Conservation (phyloP, 768 basidiomycete species). For the Phylloporus arenicola region DNA sequence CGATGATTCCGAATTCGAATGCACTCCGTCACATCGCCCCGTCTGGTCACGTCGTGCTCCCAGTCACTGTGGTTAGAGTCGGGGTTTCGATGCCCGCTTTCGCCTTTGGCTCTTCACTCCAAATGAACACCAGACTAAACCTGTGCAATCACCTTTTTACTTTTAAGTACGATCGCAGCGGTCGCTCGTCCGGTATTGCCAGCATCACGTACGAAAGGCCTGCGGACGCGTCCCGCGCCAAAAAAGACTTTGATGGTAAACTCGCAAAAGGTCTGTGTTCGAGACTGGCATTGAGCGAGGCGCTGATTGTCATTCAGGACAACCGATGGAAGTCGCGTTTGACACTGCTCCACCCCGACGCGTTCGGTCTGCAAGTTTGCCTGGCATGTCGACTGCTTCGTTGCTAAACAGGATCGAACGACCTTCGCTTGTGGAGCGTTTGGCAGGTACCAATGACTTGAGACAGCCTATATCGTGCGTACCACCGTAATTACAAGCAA, state of each 20-base stretch:
- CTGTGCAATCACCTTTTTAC: slow-evolving; percentile 43
- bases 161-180: slow-evolving; percentile 90
- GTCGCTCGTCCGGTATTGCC: slow-evolving; percentile 83
- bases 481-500: not conserved
- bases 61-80: slow-evolving; percentile 20
- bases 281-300: not conserved
- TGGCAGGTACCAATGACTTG: slow-evolving; percentile 42
- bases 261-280: slow-evolving; percentile 69
- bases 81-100: slow-evolving; percentile 37
- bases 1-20: slow-evolving; percentile 50
- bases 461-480: slow-evolving; percentile 16
- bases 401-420: slow-evolving; percentile 74
- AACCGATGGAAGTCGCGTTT: slow-evolving; percentile 70
- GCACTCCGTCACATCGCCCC: slow-evolving; percentile 29
- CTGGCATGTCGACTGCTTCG: slow-evolving; percentile 44
- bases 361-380: slow-evolving; percentile 43
- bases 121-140: slow-evolving; percentile 49
- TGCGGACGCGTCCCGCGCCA: slow-evolving; percentile 75
- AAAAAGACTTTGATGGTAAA: slow-evolving; percentile 80
- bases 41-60: slow-evolving; percentile 32
- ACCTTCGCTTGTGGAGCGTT: slow-evolving; percentile 61
- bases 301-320: slow-evolving; percentile 43
- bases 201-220: slow-evolving; percentile 73
- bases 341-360: slow-evolving; percentile 45
- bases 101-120: slow-evolving; percentile 35